These are phyloP conservation scores for Sarcomyxa edulis DNA, from an alignment of 768 basidiomycete genomes.

Conservation along the genomic window DNA sequence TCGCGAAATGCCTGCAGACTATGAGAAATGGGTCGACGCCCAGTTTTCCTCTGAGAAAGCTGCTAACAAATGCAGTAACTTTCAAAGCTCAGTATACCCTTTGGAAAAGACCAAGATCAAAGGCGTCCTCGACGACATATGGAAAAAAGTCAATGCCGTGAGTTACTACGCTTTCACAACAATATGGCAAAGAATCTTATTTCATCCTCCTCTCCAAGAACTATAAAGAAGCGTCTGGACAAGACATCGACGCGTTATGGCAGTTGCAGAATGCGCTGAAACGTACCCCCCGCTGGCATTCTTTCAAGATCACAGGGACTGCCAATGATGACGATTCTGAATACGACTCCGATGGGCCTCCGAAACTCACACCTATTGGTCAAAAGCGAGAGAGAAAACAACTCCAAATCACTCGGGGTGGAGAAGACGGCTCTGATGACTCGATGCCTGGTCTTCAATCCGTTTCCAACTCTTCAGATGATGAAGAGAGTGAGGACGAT, in stretches of 20 bases:
- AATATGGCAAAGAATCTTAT: neutral
- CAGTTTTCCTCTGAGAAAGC: conserved; percentile 58
- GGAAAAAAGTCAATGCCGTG: conserved; percentile 60
- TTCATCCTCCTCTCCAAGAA: conserved; percentile 38
- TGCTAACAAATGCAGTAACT: conserved; percentile 40
- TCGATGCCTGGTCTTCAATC: conserved; percentile 69
- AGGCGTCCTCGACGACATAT: conserved; percentile 51
- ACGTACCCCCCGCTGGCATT: conserved; percentile 56
- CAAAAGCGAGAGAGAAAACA: conserved; percentile 29
- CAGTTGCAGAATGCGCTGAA: conserved; percentile 44
- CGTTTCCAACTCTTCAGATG: conserved; percentile 57
- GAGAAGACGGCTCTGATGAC: conserved; percentile 34
- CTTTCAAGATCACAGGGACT: conserved; percentile 28
- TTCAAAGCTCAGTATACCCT: conserved; percentile 54
- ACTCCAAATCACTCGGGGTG: conserved; percentile 48
- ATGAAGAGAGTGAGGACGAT: conserved; percentile 22
- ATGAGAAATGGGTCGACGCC: conserved; percentile 65
- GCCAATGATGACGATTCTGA: conserved; percentile 24
- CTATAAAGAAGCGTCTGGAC: conserved; percentile 46
- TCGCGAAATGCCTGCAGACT: conserved; percentile 53
- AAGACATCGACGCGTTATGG: conserved; percentile 63
- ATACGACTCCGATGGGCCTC: conserved; percentile 12
- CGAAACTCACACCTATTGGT: neutral
- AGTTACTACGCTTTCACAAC: conserved; percentile 12
- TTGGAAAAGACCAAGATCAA: conserved; percentile 49